A percentile compares a stretch with the other conserved stretches of the same genome.
Evolutionary conservation across 192 early-diverging fungal genomes (phyloP).

Genomic region (Backusella liffmaniae): DNA sequence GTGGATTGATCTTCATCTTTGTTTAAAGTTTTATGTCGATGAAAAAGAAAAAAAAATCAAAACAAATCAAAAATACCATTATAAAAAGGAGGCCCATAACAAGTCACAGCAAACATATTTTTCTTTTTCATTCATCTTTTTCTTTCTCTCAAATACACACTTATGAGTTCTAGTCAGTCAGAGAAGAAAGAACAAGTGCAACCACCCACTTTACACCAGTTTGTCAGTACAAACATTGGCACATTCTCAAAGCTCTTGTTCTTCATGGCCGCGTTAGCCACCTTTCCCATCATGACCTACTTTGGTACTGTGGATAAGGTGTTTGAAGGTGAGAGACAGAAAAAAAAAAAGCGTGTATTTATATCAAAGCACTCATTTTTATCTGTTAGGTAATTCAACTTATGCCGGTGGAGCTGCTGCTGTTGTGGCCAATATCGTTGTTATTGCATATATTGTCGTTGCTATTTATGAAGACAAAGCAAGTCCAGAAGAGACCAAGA

Average conservation of each 20-base stretch:
- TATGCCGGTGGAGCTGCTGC: slow-evolving; percentile 55
- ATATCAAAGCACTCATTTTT: neutral
- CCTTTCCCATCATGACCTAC: slow-evolving; percentile 41
- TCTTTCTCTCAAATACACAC: neutral
- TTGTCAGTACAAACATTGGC: neutral
- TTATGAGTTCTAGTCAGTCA: neutral
- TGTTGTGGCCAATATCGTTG: slow-evolving; percentile 46
- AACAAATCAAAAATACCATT: neutral
- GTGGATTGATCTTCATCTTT: slow-evolving; percentile 46
- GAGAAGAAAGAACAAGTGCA: neutral
- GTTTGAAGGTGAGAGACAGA: slow-evolving; percentile 39
- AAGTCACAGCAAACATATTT: neutral
- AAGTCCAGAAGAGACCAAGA: neutral
- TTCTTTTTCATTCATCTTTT: neutral
- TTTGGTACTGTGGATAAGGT: slow-evolving; percentile 34
- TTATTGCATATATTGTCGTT: slow-evolving; percentile 42
- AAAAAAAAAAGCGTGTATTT: neutral
- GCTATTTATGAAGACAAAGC: slow-evolving; percentile 44
- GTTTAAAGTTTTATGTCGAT: neutral
- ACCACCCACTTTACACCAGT: neutral
- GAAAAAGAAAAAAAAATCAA: neutral
- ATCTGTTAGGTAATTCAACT: slow-evolving; percentile 43
- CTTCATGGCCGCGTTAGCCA: slow-evolving; percentile 44
- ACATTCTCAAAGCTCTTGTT: slow-evolving; percentile 34
- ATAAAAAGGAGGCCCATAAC: neutral